Evolutionary conservation across 1,139 yeast species (phyloP).

Genomic region (Geotrichum restrictum): DNA sequence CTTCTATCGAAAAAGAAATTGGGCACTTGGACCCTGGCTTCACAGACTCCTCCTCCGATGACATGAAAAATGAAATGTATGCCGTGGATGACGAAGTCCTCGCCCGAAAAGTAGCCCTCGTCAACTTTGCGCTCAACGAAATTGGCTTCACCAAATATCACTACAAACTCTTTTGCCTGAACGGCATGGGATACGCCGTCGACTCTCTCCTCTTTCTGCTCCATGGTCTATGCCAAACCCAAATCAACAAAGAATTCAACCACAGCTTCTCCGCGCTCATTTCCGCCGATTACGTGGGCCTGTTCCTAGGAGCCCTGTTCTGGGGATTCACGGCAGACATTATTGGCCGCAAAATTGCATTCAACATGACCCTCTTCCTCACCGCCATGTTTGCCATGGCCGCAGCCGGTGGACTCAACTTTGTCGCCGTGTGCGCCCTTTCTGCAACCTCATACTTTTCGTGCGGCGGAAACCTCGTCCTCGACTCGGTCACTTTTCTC

Average conservation of each 20-base stretch:
- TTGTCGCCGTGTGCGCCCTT: constrained; percentile 48
- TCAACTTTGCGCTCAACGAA: constrained; percentile 35
- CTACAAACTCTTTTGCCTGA: constrained; percentile 32
- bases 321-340: constrained; percentile 48
- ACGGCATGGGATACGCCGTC: constrained; percentile 61
- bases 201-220: constrained; percentile 54
- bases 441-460: constrained; percentile 39
- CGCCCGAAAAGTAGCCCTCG: constrained; percentile 27
- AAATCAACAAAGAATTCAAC: constrained; percentile 29
- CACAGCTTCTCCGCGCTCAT: constrained; percentile 39
- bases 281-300: constrained; percentile 47
- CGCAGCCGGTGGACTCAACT: constrained; percentile 50
- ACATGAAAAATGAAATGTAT: constrained; percentile 21
- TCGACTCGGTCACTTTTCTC: constrained; percentile 57
- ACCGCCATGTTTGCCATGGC: constrained; percentile 51
- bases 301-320: constrained; percentile 52
- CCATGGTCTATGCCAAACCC: constrained; percentile 44
- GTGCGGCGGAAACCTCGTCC: constrained; percentile 56
- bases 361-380: constrained; percentile 51
- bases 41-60: constrained; percentile 8
- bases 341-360: constrained; percentile 54
- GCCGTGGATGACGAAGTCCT: constrained; percentile 25
- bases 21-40: not conserved
- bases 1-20: constrained; percentile 1
- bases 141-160: constrained; percentile 34